Evolutionary conservation across 1,284 basidiomycete species (phyloP).

Genomic region (Vanrija sp.): DNA sequence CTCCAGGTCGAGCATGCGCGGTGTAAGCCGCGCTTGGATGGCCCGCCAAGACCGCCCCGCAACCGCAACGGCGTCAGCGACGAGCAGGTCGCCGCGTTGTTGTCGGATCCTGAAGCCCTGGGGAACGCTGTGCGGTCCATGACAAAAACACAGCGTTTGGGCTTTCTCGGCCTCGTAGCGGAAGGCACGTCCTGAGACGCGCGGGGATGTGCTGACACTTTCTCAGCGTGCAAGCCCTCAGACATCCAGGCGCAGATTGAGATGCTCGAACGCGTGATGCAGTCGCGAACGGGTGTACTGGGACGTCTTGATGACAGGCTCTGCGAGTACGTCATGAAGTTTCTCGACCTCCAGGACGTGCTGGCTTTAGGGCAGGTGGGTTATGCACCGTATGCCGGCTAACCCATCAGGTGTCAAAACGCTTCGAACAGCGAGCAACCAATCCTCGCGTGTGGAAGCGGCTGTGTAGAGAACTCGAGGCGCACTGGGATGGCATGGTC

Average conservation of each 20-base stretch:
- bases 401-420: constrained; percentile 61
- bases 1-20: constrained; percentile 26
- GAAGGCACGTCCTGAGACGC: constrained; percentile 24
- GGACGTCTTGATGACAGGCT: constrained; percentile 67
- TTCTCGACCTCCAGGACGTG: constrained; percentile 63
- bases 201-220: neutral
- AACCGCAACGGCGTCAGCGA: neutral
- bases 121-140: constrained; percentile 15
- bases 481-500: constrained; percentile 24
- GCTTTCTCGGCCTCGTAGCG: constrained; percentile 22
- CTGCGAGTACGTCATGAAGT: constrained; percentile 62
- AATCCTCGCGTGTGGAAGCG: constrained; percentile 68
- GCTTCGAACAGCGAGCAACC: constrained; percentile 66
- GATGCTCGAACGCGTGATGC: constrained; percentile 73
- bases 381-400: constrained; percentile 44
- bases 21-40: constrained; percentile 13
- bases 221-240: constrained; percentile 36
- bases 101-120: constrained; percentile 12
- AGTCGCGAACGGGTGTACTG: constrained; percentile 74
- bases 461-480: constrained; percentile 30
- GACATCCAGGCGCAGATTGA: constrained; percentile 61
- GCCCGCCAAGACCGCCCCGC: neutral
- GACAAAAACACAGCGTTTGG: constrained; percentile 24
- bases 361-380: constrained; percentile 49
- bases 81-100: constrained; percentile 1